Base-by-base conservation (phyloP, 2,329 filamentous ascomycete genomes). In the Microthyrium microscopicum region DNA sequence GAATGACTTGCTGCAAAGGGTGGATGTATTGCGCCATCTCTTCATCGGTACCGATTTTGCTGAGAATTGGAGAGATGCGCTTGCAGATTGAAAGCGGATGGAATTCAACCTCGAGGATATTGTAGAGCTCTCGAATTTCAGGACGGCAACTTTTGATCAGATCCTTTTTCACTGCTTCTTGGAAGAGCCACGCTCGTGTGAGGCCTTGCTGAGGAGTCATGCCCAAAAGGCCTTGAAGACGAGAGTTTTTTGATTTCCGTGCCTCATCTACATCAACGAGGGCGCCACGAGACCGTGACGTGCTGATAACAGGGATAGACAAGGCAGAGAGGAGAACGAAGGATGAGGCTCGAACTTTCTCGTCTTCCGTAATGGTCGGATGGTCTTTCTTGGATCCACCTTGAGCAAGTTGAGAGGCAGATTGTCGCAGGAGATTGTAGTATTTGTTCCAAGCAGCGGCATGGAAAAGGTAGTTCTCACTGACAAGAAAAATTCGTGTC, bases 391-490 rank as follows among this genome's bases (percentile, higher is more conserved):
- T 95, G 60, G 81, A 76, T 56, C 89, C 82, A 34, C 85, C 85
- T 36, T 77, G 71, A 33, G 83, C 79, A 35, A 94, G 73, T 37
- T 87, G 66, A 38, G 75, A 74, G 25, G 84, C 77, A 32, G 87
- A 94, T 56, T 92, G 80, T 50, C 85, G 84, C 41, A 98, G 76
- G 21, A 98, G 74, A 54, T 84, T 92, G 68, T 93, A 95, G 66
- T 94, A 95, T 48, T 87, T 73, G 46, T 84, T 91, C 83, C 84
- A 98, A 41, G 89, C 84, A 35, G 89, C 89, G 45, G 89, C 89
- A 54, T 98, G 89, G 75, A 98, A 98, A 29, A 98, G 75, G 56
- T 95, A 95, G 68, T 98, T 98, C 63, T 95, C 89, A 57, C 87
- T 92, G 44, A 95, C 89, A 41, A 98, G 73, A 70, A 98, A 98